A percentile compares a stretch with the other conserved stretches of the same genome.
Evolutionary conservation across 345 rosid species (phyloP).

Genomic region (Psidium guajava): DNA sequence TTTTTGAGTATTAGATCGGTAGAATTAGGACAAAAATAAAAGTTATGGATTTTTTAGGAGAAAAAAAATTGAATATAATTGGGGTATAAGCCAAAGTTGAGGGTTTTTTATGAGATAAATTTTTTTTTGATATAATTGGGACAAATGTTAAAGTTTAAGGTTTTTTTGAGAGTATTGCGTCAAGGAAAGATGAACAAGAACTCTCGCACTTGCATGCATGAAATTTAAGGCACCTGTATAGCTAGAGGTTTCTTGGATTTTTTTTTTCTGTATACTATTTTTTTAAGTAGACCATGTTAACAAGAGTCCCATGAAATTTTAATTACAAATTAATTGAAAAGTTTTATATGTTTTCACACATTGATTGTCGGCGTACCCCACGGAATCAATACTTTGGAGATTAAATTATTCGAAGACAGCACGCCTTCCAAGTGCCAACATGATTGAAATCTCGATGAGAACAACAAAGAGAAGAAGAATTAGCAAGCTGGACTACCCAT

Average conservation of each 20-base stretch:
- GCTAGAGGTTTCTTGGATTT: not conserved
- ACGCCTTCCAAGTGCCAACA: not conserved
- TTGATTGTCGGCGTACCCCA: not conserved
- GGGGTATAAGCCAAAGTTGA: too few species aligned
- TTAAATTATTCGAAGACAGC: not conserved
- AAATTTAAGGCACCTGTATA: not conserved
- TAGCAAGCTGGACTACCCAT: not conserved
- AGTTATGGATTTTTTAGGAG: too few species aligned
- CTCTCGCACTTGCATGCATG: not conserved
- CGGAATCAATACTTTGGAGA: not conserved
- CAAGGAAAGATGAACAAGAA: not conserved
- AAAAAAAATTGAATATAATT: too few species aligned
- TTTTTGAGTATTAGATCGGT: too few species aligned
- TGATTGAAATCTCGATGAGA: not conserved
- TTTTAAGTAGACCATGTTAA: too few species aligned
- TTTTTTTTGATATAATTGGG: too few species aligned
- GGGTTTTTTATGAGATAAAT: too few species aligned
- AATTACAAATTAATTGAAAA: not conserved
- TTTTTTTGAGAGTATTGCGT: too few species aligned
- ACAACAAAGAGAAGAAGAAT: not conserved
- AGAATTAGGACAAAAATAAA: too few species aligned
- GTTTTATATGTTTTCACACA: fast-evolving
- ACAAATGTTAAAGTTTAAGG: too few species aligned
- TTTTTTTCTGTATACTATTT: not conserved
- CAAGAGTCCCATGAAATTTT: too few species aligned